Percentiles rank a stretch among this genome's conserved stretches.
Conservation (phyloP, 75 land plant species). For the Pinus taeda region DNA sequence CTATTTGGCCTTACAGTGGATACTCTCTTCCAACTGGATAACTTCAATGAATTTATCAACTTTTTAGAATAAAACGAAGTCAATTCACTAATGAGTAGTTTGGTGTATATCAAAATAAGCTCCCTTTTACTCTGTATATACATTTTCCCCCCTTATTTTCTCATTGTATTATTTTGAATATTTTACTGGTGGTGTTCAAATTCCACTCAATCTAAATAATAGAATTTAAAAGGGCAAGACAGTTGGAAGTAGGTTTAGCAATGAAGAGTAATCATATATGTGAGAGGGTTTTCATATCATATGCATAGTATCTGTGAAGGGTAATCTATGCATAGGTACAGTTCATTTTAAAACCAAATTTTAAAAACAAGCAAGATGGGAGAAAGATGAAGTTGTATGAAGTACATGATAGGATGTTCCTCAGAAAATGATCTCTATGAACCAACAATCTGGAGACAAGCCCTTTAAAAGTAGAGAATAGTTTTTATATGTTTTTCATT, state of each 20-base stretch:
- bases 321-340: background rate
- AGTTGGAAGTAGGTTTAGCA: background rate
- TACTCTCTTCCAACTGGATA: slow-evolving; percentile 94
- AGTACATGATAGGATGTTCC: no score
- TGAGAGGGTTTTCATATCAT: background rate
- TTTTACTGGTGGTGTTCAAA: background rate
- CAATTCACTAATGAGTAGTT: slow-evolving; percentile 85
- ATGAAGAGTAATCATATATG: background rate
- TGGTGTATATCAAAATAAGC: background rate
- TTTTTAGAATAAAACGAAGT: slow-evolving; percentile 64
- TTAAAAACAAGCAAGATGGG: no score
- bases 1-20: slow-evolving; percentile 79
- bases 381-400: no score
- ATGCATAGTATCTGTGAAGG: background rate
- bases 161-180: no score
- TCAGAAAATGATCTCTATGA: no score
- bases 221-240: background rate
- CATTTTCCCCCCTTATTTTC: background rate
- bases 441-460: no score
- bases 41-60: slow-evolving; percentile 68
- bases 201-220: background rate
- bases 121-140: background rate
- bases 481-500: no score
- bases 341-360: no score
- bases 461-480: no score